Evolutionary conservation across 139 green algal species (phyloP).

Genomic region (Mesotaenium endlicherianum): DNA sequence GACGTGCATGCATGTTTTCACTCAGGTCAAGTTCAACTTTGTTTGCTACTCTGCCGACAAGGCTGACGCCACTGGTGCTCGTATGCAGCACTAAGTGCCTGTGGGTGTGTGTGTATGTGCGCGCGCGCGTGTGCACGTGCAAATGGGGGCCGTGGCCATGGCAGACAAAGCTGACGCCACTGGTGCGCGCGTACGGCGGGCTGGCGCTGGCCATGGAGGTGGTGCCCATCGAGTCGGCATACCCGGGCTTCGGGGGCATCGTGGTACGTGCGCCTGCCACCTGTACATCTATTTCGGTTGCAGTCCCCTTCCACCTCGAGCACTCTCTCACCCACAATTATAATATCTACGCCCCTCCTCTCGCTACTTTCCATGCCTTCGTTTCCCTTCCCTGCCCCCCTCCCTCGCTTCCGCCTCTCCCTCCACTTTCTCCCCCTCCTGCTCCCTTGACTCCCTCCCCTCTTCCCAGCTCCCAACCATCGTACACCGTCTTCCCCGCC

Average conservation of each 20-base stretch:
- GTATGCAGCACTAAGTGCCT: too few species aligned
- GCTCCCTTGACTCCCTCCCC: neutral
- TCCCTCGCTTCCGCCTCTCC: neutral
- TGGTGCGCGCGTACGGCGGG: conserved; percentile 38
- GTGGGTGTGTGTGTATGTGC: neutral
- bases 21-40: too few species aligned
- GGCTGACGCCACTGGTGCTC: too few species aligned
- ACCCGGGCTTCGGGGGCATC: conserved; percentile 52
- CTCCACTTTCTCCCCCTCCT: neutral
- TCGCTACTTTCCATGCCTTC: neutral
- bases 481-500: neutral
- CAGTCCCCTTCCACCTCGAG: neutral
- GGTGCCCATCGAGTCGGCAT: conserved; percentile 52
- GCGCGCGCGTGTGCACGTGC: too few species aligned
- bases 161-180: conserved; percentile 38
- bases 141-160: too few species aligned
- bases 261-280: conserved; percentile 12
- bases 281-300: neutral
- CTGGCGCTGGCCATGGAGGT: conserved; percentile 36
- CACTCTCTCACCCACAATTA: neutral
- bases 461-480: neutral
- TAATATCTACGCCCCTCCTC: neutral
- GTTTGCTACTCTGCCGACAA: too few species aligned
- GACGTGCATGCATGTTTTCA: too few species aligned
- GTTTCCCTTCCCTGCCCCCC: neutral